A percentile compares a stretch with the other conserved stretches of the same genome.
Conservation (phyloP, 108 stramenopile species). For the Schizochytrium sp. region DNA sequence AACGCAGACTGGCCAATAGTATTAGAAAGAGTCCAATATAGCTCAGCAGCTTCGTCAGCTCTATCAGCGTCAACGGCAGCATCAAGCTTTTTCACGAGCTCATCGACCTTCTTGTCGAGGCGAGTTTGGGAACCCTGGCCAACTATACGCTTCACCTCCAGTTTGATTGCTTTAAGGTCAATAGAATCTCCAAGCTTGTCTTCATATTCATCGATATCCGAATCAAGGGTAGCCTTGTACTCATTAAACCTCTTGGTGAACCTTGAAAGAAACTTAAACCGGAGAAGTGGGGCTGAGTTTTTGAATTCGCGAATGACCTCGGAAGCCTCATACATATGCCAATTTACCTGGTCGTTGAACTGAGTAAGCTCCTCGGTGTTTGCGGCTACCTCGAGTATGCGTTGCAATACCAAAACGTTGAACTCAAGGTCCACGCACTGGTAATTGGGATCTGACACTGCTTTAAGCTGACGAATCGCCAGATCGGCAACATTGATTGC, state of each 20-base stretch:
- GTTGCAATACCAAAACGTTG: not conserved
- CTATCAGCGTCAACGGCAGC: not conserved
- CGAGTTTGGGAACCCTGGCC: not conserved
- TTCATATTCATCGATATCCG: not conserved
- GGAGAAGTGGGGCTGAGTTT: conserved; percentile 62
- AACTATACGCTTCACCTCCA: not conserved
- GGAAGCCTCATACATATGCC: not conserved
- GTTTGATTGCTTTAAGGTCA: not conserved
- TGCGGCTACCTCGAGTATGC: not conserved
- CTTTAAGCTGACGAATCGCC: not conserved
- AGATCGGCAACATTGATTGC: not conserved
- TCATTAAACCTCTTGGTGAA: not conserved
- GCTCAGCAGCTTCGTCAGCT: not conserved
- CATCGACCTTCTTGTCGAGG: not conserved
- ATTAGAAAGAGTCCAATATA: not conserved
- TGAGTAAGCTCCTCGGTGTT: not conserved
- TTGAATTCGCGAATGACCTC: conserved; percentile 27
- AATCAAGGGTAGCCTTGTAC: not conserved
- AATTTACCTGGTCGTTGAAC: not conserved
- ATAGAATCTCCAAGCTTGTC: not conserved
- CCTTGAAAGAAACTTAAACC: conserved; percentile 62
- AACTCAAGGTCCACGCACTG: not conserved
- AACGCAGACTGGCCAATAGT: not conserved
- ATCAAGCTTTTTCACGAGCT: not conserved
- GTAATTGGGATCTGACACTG: not conserved